Percentiles rank a stretch among this genome's conserved stretches.
Evolutionary conservation across 495 filamentous ascomycete species (phyloP).

Genomic region (Daldinia vernicosa): DNA sequence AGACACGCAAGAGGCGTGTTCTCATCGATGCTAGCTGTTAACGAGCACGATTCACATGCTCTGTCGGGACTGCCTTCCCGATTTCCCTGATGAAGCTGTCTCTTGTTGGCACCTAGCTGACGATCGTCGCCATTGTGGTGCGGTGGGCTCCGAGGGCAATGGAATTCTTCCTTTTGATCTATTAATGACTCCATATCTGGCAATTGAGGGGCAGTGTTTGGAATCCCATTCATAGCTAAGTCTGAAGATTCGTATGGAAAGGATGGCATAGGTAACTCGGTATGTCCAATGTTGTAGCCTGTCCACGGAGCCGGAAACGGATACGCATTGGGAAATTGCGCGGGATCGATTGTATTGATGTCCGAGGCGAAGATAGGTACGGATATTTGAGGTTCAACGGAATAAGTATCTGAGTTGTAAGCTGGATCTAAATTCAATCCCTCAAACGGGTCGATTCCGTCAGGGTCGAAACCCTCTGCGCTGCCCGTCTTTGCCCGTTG

Average conservation of each 20-base stretch:
- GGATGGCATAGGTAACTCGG: not conserved
- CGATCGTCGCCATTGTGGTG: not conserved
- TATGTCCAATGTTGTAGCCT: not conserved
- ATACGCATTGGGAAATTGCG: not conserved
- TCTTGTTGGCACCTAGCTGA: conserved; percentile 1
- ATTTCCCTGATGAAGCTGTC: not conserved
- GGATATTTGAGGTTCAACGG: not conserved
- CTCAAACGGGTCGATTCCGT: not conserved
- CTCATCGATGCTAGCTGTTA: not conserved
- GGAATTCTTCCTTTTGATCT: not conserved
- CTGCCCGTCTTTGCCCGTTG: no score
- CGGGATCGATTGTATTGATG: not conserved
- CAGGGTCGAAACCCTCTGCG: not conserved
- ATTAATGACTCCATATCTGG: not conserved
- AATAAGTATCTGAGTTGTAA: not conserved
- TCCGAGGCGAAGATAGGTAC: not conserved
- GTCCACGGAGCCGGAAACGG: not conserved
- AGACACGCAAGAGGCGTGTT: conserved; percentile 29
- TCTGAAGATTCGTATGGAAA: not conserved
- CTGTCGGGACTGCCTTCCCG: not conserved
- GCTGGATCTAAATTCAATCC: not conserved
- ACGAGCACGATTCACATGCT: conserved; percentile 16
- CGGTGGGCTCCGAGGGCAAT: not conserved
- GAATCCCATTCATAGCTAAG: not conserved
- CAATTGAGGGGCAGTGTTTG: not conserved